Conservation (phyloP, 192 early-diverging fungal genomes). For the Podila minutissima region DNA sequence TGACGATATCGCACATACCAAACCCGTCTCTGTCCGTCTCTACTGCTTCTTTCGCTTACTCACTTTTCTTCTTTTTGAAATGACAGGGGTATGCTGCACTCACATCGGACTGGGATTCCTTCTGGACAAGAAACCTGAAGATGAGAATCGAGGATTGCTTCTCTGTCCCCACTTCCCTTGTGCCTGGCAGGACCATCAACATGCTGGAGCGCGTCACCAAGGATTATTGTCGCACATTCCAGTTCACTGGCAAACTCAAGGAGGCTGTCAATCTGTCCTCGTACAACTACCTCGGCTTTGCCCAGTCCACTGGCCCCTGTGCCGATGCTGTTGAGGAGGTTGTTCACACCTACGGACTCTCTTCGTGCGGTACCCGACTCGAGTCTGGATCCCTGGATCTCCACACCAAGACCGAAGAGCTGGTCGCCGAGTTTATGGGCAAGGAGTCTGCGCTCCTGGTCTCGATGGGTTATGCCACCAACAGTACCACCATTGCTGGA, state of each 20-base stretch:
- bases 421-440: conserved; percentile 92
- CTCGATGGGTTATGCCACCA: conserved; percentile 98
- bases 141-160: conserved; percentile 91
- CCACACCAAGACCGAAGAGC: conserved; percentile 81
- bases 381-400: conserved; percentile 77
- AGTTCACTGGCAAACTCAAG: conserved; percentile 81
- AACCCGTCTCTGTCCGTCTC: neutral
- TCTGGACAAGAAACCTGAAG: conserved; percentile 90
- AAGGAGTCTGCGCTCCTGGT: conserved; percentile 87
- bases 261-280: conserved; percentile 93
- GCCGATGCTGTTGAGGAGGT: conserved; percentile 90
- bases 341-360: conserved; percentile 78
- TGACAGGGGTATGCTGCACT: conserved; percentile 89
- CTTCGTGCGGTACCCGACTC: conserved; percentile 68
- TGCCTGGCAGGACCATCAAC: conserved; percentile 87
- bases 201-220: conserved; percentile 86
- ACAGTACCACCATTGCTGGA: conserved; percentile 92
- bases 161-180: conserved; percentile 93
- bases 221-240: conserved; percentile 87
- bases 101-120: conserved; percentile 96
- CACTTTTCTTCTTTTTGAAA: conserved; percentile 6
- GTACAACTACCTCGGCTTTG: conserved; percentile 99
- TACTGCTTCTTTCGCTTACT: neutral
- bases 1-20: neutral
- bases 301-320: conserved; percentile 91